phyloP scores from a whole-genome alignment of 495 filamentous ascomycete species.

The Patellaria atrata region DNA sequence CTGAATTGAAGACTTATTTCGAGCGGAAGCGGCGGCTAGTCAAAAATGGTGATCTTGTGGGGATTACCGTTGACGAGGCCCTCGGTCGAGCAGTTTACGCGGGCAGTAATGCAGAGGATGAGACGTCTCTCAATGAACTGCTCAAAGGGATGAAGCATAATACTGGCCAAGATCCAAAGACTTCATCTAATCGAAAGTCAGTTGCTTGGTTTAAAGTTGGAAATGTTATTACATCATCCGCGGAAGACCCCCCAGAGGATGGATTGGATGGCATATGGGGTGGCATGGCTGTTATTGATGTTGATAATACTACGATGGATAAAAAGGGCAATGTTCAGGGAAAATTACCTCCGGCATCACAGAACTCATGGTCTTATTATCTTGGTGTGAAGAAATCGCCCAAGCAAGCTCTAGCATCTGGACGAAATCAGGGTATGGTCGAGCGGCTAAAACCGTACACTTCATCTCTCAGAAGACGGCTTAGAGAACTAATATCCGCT shows the following conservation, averaged over 20 bases:
- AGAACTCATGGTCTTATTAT: constrained; percentile 76
- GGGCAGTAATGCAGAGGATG: constrained; percentile 27
- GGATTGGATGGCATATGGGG: constrained; percentile 60
- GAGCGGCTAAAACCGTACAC: constrained; percentile 35
- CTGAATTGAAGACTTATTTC: constrained; percentile 75
- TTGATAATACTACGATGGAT: constrained; percentile 68
- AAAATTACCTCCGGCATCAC: constrained; percentile 56
- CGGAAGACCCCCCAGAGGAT: constrained; percentile 32
- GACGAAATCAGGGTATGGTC: constrained; percentile 7
- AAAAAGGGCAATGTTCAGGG: constrained; percentile 72
- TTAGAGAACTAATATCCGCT: constrained; percentile 75
- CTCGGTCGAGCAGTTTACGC: constrained; percentile 64
- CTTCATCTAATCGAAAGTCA: constrained; percentile 32
- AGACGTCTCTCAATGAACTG: constrained; percentile 20
- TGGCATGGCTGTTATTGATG: constrained; percentile 68
- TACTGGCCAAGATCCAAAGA: neutral
- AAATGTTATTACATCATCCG: constrained; percentile 44
- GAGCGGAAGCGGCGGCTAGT: constrained; percentile 62
- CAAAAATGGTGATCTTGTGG: constrained; percentile 73
- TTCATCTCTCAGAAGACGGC: constrained; percentile 53
- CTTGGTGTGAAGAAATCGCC: constrained; percentile 52
- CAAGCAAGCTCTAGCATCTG: neutral
- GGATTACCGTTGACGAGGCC: constrained; percentile 68
- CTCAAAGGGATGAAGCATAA: constrained; percentile 12
- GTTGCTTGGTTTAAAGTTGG: constrained; percentile 86